phyloP scores from a whole-genome alignment of 306 rosid species.

The Oxytropis ochrocephala region DNA sequence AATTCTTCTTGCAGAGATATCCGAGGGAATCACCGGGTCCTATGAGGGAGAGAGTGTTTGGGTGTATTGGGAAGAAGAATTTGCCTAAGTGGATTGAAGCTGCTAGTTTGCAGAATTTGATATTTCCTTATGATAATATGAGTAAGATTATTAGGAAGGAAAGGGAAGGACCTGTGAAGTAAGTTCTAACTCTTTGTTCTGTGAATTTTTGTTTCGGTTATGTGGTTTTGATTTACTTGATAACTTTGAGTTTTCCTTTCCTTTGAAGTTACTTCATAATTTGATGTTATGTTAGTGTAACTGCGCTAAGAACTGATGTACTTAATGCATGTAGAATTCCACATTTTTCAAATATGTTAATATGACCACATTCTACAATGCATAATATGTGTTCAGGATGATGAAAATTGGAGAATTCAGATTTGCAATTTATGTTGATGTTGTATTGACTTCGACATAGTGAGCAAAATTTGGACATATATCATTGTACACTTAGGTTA shows the following conservation, averaged over 20 bases:
- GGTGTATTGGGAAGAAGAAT: conserved; percentile 70
- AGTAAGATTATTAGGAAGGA: conserved; percentile 73
- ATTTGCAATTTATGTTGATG: neutral
- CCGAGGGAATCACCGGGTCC: conserved; percentile 98
- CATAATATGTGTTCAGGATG: neutral
- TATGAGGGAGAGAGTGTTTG: conserved; percentile 93
- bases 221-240: no score
- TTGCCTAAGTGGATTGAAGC: conserved; percentile 85
- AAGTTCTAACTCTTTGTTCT: conserved; percentile 22
- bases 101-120: conserved; percentile 91
- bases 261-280: neutral
- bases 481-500: neutral
- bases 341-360: neutral
- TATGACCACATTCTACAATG: neutral
- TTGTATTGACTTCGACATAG: neutral
- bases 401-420: neutral
- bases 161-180: conserved; percentile 87
- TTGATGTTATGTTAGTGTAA: neutral
- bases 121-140: conserved; percentile 75
- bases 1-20: conserved; percentile 83
- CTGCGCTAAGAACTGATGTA: no score
- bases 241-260: neutral
- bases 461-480: neutral
- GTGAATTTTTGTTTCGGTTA: no score
- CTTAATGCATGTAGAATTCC: neutral